phyloP scores from a whole-genome alignment of 2,329 filamentous ascomycete genomes.

The Neocucurbitaria cava region DNA sequence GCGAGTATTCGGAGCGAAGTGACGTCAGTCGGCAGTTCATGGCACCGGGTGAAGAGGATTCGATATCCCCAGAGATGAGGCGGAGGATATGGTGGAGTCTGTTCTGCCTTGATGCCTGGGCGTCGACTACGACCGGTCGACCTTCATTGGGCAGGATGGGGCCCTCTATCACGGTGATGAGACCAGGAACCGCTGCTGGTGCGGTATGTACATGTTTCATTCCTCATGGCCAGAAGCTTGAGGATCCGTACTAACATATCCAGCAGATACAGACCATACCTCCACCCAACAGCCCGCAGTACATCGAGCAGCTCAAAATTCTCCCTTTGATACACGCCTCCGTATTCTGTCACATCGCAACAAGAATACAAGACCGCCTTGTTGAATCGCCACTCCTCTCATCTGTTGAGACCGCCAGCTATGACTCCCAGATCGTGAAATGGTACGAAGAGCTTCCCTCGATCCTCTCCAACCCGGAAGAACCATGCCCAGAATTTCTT shows the following conservation, averaged over 20 bases:
- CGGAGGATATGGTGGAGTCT: constrained; percentile 55
- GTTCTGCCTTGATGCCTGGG: constrained; percentile 55
- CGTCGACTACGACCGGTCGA: constrained; percentile 52
- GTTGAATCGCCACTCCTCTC: constrained; percentile 72
- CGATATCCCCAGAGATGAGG: constrained; percentile 48
- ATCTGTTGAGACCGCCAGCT: constrained; percentile 68
- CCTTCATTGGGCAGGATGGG: constrained; percentile 50
- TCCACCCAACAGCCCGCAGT: constrained; percentile 44
- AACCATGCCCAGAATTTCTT: constrained; percentile 74
- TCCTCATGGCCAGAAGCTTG: not conserved
- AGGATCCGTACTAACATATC: constrained; percentile 5
- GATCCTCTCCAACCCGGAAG: constrained; percentile 52
- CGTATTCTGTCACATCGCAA: constrained; percentile 80
- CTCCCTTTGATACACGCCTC: constrained; percentile 78
- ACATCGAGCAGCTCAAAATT: constrained; percentile 66
- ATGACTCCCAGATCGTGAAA: constrained; percentile 72
- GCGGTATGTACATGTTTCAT: constrained; percentile 28
- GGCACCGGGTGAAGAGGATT: constrained; percentile 38
- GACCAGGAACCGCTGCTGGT: constrained; percentile 42
- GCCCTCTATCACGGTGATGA: constrained; percentile 47
- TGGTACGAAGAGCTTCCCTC: constrained; percentile 75
- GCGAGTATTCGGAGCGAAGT: constrained; percentile 60
- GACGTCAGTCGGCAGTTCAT: constrained; percentile 24
- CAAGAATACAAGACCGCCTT: constrained; percentile 77
- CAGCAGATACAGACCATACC: constrained; percentile 27